Conservation (phyloP, 805 yeast species). For the Torulaspora microellipsoides region DNA sequence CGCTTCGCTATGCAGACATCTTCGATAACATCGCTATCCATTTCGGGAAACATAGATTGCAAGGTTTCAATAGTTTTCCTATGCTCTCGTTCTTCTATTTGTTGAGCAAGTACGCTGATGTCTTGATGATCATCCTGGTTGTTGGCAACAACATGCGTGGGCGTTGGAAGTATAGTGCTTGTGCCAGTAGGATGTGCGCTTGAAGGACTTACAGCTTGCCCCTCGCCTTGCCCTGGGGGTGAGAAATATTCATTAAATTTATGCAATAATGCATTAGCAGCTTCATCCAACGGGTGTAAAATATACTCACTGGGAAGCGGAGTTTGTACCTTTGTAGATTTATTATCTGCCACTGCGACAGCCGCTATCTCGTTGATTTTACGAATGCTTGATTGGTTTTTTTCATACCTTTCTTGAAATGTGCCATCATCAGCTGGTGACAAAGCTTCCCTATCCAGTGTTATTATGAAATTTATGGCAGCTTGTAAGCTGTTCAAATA, state of each 20-base stretch:
- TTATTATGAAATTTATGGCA: constrained; percentile 74
- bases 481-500: constrained; percentile 87
- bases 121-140: constrained; percentile 19
- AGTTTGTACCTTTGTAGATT: constrained; percentile 1
- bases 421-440: constrained; percentile 60
- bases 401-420: constrained; percentile 43
- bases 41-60: constrained; percentile 66
- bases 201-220: too few species aligned
- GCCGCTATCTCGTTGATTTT: constrained; percentile 26
- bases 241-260: constrained; percentile 25
- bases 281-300: constrained; percentile 27
- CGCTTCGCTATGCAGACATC: constrained; percentile 67
- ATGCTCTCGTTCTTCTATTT: constrained; percentile 41
- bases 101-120: constrained; percentile 32
- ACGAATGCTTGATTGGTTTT: constrained; percentile 42
- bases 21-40: constrained; percentile 62
- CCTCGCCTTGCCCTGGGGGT: constrained; percentile 5
- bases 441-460: constrained; percentile 51
- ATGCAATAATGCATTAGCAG: constrained; percentile 20
- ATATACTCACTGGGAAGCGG: constrained; percentile 20
- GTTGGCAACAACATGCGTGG: constrained; percentile 14
- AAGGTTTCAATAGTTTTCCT: constrained; percentile 47
- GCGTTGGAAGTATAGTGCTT: too few species aligned
- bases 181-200: too few species aligned
- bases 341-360: constrained; percentile 5